Conservation (phyloP, 345 rosid species). For the Aquilaria yunnanensis region DNA sequence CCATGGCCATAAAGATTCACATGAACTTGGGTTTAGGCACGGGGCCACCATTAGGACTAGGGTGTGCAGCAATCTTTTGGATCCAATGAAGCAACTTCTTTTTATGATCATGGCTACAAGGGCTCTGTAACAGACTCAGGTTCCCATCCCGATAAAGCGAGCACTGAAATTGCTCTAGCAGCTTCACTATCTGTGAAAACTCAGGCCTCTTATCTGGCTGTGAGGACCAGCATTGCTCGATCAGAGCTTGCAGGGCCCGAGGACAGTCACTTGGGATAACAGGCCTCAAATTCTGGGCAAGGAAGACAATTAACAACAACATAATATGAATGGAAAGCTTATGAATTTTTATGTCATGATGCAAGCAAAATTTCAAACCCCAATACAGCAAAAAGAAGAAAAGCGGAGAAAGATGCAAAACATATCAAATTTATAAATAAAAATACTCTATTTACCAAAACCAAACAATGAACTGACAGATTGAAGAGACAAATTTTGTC, state of each 20-base stretch:
- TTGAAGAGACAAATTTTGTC: no score
- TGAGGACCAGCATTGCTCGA: slow-evolving; percentile 76
- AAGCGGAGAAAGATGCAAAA: no score
- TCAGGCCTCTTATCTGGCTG: slow-evolving; percentile 80
- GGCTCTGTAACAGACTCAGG: slow-evolving; percentile 34
- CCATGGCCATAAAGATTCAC: slow-evolving; percentile 27
- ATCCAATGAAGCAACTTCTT: slow-evolving; percentile 57
- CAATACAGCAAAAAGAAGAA: no score
- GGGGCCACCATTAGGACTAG: slow-evolving; percentile 18
- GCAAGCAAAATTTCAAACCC: no score
- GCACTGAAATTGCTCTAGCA: slow-evolving; percentile 58
- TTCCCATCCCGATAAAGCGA: slow-evolving; percentile 45
- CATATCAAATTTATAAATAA: no score
- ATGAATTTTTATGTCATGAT: no score
- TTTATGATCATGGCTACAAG: slow-evolving; percentile 52
- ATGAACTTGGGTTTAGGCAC: slow-evolving; percentile 61
- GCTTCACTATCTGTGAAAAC: slow-evolving; percentile 70
- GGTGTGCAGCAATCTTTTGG: slow-evolving; percentile 37
- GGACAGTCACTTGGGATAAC: slow-evolving; percentile 49
- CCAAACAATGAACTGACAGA: no score
- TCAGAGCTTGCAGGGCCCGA: slow-evolving; percentile 53
- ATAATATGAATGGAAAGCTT: no score
- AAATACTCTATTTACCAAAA: no score
- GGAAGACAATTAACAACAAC: not conserved
- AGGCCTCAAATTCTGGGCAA: slow-evolving; percentile 60